These are phyloP conservation scores for Dictyostelium discoideum DNA, from an alignment of 78 protist genomes.

Conservation along the genomic window dicty_2.7 NC_007091.3:4054501-4055000, in stretches of 20 bases:
- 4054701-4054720: slow-evolving; percentile 23
- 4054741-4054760: background rate
- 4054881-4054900: background rate
- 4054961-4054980: background rate
- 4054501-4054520: no score
- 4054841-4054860: slow-evolving; percentile 37
- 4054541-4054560: background rate
- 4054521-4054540: background rate
- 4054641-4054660: slow-evolving; percentile 76
- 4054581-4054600: slow-evolving; percentile 74
- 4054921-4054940: slow-evolving; percentile 2
- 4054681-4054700: slow-evolving; percentile 52
- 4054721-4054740: slow-evolving; percentile 24
- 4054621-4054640: slow-evolving; percentile 49
- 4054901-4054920: background rate
- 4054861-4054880: background rate
- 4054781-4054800: background rate
- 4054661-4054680: slow-evolving; percentile 18
- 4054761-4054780: slow-evolving; percentile 41
- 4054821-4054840: slow-evolving; percentile 32
- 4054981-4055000: background rate
- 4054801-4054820: background rate
- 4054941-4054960: background rate
- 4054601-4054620: slow-evolving; percentile 28
- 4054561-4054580: background rate